Conservation (phyloP, 129 eudicot species). For the Chrysanthemum seticuspe region DNA sequence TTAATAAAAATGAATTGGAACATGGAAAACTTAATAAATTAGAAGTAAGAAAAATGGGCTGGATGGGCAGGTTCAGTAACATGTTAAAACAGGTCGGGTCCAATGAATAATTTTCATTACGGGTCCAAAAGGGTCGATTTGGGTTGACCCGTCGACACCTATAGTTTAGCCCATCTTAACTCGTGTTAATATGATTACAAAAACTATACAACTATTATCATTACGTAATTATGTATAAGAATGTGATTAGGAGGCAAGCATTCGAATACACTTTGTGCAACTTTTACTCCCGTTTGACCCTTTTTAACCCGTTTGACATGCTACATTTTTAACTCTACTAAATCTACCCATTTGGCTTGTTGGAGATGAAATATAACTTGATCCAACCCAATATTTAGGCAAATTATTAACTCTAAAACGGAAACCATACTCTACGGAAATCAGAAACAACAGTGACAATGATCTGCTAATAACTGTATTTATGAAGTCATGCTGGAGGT, state of each 20-base stretch:
- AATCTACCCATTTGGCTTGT: neutral
- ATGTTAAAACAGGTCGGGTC: neutral
- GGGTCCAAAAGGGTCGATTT: neutral
- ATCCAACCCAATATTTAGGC: neutral
- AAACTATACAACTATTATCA: neutral
- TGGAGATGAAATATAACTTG: slow-evolving; percentile 3
- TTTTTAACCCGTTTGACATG: neutral
- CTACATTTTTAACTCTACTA: neutral
- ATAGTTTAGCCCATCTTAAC: neutral
- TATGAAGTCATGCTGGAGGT: neutral
- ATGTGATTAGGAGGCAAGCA: neutral
- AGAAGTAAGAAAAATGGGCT: neutral
- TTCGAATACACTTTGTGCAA: neutral
- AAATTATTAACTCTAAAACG: neutral
- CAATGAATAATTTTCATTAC: neutral
- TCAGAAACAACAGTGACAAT: neutral
- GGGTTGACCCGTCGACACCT: neutral
- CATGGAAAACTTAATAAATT: neutral
- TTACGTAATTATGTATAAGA: neutral
- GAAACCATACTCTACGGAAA: neutral
- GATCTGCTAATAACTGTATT: neutral
- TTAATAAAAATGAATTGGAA: neutral
- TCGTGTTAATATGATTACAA: neutral
- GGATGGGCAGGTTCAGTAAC: neutral
- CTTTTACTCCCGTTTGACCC: neutral